Percentiles rank a stretch among this genome's conserved stretches.
These are phyloP conservation scores for Ceratocystis papillata DNA, from an alignment of 2,329 filamentous ascomycete genomes.

Conservation along the genomic window DNA sequence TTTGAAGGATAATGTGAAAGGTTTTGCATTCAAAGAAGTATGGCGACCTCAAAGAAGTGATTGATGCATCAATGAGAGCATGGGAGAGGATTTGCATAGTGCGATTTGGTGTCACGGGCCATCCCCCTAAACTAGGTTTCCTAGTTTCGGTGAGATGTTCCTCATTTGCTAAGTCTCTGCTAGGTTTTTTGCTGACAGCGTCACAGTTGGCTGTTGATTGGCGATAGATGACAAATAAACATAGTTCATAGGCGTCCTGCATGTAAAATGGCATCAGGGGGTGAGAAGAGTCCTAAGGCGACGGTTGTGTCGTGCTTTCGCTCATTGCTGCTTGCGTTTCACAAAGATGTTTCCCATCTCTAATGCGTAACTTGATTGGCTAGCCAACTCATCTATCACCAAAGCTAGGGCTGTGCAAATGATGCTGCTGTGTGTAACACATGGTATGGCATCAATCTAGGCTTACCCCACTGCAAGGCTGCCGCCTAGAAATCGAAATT, in stretches of 20 bases:
- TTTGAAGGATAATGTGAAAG: background rate
- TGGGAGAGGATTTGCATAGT: too few relatives aligned
- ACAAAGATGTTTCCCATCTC: background rate
- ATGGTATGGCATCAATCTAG: background rate
- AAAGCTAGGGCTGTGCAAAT: background rate
- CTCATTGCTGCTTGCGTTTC: background rate
- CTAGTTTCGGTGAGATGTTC: too few relatives aligned
- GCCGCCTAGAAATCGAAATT: background rate
- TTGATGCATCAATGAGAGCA: too few relatives aligned
- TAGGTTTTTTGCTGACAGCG: too few relatives aligned
- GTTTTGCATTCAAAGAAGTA: constrained; percentile 5
- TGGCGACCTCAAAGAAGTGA: too few relatives aligned
- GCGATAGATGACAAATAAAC: too few relatives aligned
- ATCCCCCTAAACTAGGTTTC: too few relatives aligned
- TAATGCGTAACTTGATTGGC: background rate
- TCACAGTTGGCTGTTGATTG: too few relatives aligned
- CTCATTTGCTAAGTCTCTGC: too few relatives aligned
- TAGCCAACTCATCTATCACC: background rate
- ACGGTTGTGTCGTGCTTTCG: background rate
- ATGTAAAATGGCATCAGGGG: too few relatives aligned
- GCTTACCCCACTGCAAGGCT: background rate
- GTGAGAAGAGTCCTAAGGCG: background rate
- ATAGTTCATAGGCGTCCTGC: too few relatives aligned
- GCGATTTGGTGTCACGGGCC: too few relatives aligned
- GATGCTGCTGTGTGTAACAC: background rate